Conservation (phyloP, 371 early-diverging fungal genomes). For the Furculomyces boomerangus region DNA sequence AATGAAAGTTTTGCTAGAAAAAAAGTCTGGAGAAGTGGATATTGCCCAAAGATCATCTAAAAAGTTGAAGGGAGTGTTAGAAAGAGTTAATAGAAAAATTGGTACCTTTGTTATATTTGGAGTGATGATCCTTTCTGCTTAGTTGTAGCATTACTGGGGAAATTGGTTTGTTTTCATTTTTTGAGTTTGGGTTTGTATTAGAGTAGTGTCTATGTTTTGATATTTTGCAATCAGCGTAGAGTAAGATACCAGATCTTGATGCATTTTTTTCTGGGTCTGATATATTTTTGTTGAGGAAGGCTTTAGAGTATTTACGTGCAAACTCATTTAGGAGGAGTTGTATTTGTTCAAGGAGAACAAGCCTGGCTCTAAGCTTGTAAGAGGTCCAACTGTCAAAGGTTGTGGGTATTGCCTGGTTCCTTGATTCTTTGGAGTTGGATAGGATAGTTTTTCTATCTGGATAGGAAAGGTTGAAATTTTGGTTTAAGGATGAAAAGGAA, state of each 20-base stretch:
- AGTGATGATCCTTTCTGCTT: constrained; percentile 11
- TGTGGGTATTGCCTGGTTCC: neutral
- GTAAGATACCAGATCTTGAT: constrained; percentile 16
- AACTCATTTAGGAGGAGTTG: neutral
- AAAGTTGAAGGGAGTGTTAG: neutral
- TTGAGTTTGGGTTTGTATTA: constrained; percentile 9
- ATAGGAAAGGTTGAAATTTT: neutral
- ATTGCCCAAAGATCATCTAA: constrained; percentile 23
- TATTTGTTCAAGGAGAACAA: neutral
- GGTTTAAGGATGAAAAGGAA: neutral
- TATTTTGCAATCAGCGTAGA: constrained; percentile 16
- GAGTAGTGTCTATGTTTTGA: constrained; percentile 12
- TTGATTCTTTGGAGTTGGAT: neutral
- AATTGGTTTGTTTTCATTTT: constrained; percentile 3
- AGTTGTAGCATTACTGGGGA: constrained; percentile 11
- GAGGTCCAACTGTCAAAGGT: neutral
- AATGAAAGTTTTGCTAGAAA: constrained; percentile 9
- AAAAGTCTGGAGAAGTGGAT: constrained; percentile 10
- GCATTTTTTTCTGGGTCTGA: constrained; percentile 5
- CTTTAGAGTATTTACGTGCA: neutral
- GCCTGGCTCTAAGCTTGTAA: neutral
- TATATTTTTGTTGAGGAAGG: neutral
- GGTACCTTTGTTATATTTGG: constrained; percentile 11
- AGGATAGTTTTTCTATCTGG: neutral
- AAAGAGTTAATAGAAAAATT: neutral